phyloP scores from a whole-genome alignment of 208 protist genomes.

The Leishmania lainsoni region DNA sequence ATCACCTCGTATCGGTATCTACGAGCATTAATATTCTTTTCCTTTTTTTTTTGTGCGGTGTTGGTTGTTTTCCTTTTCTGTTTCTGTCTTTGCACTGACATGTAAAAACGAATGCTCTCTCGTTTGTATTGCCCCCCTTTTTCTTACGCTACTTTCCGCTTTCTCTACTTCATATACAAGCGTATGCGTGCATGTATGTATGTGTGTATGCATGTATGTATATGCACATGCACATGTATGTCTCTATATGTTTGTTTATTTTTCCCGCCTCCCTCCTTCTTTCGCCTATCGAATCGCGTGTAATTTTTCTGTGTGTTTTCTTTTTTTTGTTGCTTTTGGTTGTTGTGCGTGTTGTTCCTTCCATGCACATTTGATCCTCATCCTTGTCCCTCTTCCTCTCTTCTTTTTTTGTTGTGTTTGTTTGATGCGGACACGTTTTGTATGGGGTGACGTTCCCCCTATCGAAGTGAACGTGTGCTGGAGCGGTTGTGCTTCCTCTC shows the following conservation, averaged over 20 bases:
- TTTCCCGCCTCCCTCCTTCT: neutral
- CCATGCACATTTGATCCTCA: neutral
- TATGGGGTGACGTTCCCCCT: neutral
- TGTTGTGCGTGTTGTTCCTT: neutral
- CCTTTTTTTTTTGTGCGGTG: neutral
- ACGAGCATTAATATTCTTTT: too few species aligned
- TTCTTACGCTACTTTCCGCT: neutral
- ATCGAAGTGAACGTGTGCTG: neutral
- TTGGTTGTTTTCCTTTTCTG: neutral
- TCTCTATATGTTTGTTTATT: neutral
- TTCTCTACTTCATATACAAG: too few species aligned
- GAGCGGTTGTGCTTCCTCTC: neutral
- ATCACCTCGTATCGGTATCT: neutral
- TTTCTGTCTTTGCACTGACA: neutral
- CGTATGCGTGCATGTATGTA: too few species aligned
- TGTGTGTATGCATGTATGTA: neutral
- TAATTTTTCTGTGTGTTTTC: neutral
- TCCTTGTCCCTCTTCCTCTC: neutral
- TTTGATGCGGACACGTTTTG: neutral
- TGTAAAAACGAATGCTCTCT: neutral
- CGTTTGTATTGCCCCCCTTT: neutral
- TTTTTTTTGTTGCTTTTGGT: neutral
- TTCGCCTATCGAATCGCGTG: neutral
- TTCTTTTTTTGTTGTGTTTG: neutral
- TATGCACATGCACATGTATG: neutral